Percentiles rank a stretch among this genome's conserved stretches.
Conservation (phyloP, 768 basidiomycete genomes). For the Mrakia blollopis region DNA sequence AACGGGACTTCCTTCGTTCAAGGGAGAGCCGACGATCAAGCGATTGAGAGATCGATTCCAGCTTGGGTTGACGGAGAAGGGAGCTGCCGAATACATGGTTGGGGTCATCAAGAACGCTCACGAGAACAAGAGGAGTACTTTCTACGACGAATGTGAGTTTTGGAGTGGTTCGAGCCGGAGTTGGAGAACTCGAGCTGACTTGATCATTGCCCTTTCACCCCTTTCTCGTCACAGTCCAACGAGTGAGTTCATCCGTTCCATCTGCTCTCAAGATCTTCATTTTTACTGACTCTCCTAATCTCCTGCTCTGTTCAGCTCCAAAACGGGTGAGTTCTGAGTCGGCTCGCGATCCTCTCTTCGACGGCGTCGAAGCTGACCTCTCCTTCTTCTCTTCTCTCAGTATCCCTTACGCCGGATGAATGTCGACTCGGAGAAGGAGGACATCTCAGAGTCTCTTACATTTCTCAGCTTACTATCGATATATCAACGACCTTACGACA, state of each 20-base stretch:
- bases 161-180: background rate
- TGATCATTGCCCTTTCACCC: background rate
- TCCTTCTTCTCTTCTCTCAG: background rate
- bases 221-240: conserved; percentile 13
- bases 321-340: conserved; percentile 18
- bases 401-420: conserved; percentile 24
- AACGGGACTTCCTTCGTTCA: conserved; percentile 91
- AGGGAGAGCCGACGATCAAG: conserved; percentile 86
- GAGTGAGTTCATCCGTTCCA: background rate
- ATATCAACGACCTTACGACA: too few relatives aligned
- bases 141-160: conserved; percentile 71
- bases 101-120: conserved; percentile 82
- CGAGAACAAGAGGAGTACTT: conserved; percentile 87
- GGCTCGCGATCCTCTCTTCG: background rate
- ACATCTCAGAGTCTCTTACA: background rate
- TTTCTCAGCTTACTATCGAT: background rate
- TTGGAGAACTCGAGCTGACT: background rate
- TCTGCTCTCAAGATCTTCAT: background rate
- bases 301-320: background rate
- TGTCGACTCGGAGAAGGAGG: background rate
- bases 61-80: conserved; percentile 71
- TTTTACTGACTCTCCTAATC: background rate
- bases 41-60: conserved; percentile 82
- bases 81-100: conserved; percentile 93
- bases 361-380: background rate